Percentiles rank a stretch among this genome's conserved stretches.
Conservation (phyloP, 2,329 filamentous ascomycete species). For the Epichloe gansuensis region DNA sequence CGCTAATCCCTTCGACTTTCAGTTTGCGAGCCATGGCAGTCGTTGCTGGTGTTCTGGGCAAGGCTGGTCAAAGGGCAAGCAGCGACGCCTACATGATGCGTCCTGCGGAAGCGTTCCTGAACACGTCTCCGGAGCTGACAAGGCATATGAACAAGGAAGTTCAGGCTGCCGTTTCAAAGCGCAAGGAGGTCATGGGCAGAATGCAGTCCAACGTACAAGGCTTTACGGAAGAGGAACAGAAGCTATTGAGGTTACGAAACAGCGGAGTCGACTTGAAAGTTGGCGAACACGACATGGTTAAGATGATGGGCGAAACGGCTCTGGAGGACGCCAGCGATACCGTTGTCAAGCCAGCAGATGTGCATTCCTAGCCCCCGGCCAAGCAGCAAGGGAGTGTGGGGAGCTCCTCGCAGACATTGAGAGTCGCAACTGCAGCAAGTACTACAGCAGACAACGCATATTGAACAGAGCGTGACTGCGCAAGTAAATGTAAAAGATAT, state of each 20-base stretch:
- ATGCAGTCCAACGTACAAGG: conserved; percentile 23
- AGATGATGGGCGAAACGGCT: conserved; percentile 16
- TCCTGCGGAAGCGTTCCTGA: conserved; percentile 46
- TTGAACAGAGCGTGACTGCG: conserved; percentile 14
- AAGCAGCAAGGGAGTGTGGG: neutral
- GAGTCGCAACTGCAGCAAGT: conserved; percentile 10
- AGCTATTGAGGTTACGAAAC: conserved; percentile 18
- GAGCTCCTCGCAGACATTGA: conserved; percentile 9
- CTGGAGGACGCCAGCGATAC: conserved; percentile 1
- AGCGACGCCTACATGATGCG: conserved; percentile 52
- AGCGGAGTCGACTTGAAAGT: conserved; percentile 16
- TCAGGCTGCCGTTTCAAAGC: conserved; percentile 17
- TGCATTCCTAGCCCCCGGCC: neutral
- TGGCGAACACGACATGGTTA: conserved; percentile 25
- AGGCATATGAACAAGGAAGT: conserved; percentile 25
- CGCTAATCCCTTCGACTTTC: conserved; percentile 2
- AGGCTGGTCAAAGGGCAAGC: conserved; percentile 70
- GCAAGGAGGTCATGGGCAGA: conserved; percentile 25
- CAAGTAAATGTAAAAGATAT: conserved; percentile 1
- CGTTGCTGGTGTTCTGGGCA: conserved; percentile 74
- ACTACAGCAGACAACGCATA: conserved; percentile 8
- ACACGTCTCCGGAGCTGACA: conserved; percentile 31
- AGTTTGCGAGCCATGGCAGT: conserved; percentile 73
- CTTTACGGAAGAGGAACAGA: conserved; percentile 27
- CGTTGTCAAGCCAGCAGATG: conserved; percentile 1